phyloP scores from a whole-genome alignment of 768 basidiomycete species.

The Stropharia rugosoannulata region DNA sequence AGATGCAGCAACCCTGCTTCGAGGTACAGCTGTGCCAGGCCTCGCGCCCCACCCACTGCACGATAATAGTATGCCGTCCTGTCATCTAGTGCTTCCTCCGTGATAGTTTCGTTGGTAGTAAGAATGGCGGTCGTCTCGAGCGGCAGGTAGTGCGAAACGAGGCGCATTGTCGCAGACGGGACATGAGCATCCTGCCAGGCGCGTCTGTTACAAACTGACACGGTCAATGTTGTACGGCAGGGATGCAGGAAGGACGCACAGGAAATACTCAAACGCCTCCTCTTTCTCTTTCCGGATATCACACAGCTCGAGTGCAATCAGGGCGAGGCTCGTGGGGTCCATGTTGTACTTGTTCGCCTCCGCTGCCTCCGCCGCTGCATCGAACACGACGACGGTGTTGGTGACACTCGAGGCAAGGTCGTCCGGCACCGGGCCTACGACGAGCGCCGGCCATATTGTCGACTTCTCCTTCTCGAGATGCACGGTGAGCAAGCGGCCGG shows the following conservation, averaged over 20 bases:
- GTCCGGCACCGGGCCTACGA: constrained; percentile 73
- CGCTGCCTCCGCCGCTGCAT: constrained; percentile 40
- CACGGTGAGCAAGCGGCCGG: constrained; percentile 72
- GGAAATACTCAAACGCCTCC: constrained; percentile 79
- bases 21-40: constrained; percentile 73
- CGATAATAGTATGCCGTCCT: constrained; percentile 61
- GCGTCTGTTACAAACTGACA: constrained; percentile 44
- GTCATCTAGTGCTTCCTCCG: constrained; percentile 42
- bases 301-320: constrained; percentile 67
- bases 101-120: constrained; percentile 21
- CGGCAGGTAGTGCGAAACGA: constrained; percentile 73
- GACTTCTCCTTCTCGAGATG: constrained; percentile 81
- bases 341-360: constrained; percentile 75
- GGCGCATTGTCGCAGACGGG: constrained; percentile 75
- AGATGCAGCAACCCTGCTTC: constrained; percentile 79
- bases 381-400: constrained; percentile 52
- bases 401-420: constrained; percentile 51
- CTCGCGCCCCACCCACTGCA: constrained; percentile 63
- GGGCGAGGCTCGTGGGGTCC: constrained; percentile 79
- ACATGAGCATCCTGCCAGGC: constrained; percentile 80
- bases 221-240: neutral
- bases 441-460: constrained; percentile 80
- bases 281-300: constrained; percentile 77
- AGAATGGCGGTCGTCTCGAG: constrained; percentile 44
- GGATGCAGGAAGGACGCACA: constrained; percentile 44